Evolutionary conservation across 495 filamentous ascomycete genomes (phyloP), one percentile per base, ranked within the genome.

Genomic region (Penicillium simplicissimum): DNA sequence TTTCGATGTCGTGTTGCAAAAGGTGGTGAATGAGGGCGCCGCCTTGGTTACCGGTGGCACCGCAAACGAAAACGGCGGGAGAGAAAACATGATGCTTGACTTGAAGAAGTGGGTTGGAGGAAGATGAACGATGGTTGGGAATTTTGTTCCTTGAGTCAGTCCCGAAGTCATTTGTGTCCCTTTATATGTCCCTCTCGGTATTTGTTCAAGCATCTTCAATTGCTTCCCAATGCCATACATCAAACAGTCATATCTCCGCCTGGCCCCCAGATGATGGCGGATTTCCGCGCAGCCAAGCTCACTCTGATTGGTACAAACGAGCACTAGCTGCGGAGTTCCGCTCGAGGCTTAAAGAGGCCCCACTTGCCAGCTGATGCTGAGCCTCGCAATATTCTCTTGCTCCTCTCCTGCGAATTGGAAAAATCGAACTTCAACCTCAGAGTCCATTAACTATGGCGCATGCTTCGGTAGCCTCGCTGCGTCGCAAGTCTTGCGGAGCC

Each of bases 1-100:
- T 72, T 15, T 59, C 52, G 68, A 71, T 72, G 17, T 66, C 70
- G 2, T 75, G 31, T 23, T 70, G 55, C 23, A 75, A 70, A 13
- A 85, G 72, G 34, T 77, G 70, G 25, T 71, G 62, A 58, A 70
- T 70, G 19, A 82, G 61, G 21, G 75, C 78, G 23, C 72, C 69
- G 49, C 83, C 83, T 67, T 82, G 81, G 25, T 71, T 68, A 52
- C 83, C 83, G 8, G 80, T 86, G 19, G 80, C 83, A 47, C 73
- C 73, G 60, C 73, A 72, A 53, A 83, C 72, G 62, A 82, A 80
- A 35, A 77, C 74, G 31, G 62, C 71, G 1, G 62, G 58, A 15
- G n/a, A n/a, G 71, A 34, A 66, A 72, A 61, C 75, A 63, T 74
- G 37, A 21, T 75, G 13, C 14, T 53, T n/a, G n/a, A n/a, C n/a